A percentile compares a stretch with the other conserved stretches of the same genome.
Conservation (phyloP, 1,284 basidiomycete genomes). For the Ceratobasidium sp. region DNA sequence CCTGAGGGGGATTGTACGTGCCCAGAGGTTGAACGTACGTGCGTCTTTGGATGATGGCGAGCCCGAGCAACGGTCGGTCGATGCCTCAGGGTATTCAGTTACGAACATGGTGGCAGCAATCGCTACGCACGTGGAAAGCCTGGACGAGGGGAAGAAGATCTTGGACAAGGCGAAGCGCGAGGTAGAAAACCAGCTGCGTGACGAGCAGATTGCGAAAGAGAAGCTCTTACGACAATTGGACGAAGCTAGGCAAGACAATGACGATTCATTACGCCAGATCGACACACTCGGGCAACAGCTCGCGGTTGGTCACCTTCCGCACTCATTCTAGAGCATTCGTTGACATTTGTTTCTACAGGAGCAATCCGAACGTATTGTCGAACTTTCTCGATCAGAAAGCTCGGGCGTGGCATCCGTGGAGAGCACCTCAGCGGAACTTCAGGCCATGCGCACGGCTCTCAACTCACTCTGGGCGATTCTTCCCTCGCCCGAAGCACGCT, state of each 20-base stretch:
- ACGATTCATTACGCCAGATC: slow-evolving; percentile 45
- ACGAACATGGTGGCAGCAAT: slow-evolving; percentile 58
- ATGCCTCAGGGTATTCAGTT: slow-evolving; percentile 58
- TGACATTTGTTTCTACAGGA: slow-evolving; percentile 46
- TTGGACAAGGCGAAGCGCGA: slow-evolving; percentile 45
- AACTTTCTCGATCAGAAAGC: slow-evolving; percentile 44
- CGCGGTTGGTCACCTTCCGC: slow-evolving; percentile 55
- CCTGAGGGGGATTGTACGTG: slow-evolving; percentile 63
- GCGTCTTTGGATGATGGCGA: slow-evolving; percentile 61
- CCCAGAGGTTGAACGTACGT: slow-evolving; percentile 54
- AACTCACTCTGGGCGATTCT: slow-evolving; percentile 80
- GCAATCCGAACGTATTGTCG: slow-evolving; percentile 52
- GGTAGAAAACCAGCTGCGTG: slow-evolving; percentile 46
- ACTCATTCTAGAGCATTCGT: slow-evolving; percentile 12
- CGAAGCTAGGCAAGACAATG: slow-evolving; percentile 59
- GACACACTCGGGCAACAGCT: slow-evolving; percentile 59
- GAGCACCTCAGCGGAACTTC: slow-evolving; percentile 61
- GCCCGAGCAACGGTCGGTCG: slow-evolving; percentile 42
- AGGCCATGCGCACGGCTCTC: slow-evolving; percentile 70
- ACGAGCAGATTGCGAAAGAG: slow-evolving; percentile 64
- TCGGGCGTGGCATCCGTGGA: slow-evolving; percentile 18
- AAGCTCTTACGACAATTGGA: slow-evolving; percentile 65
- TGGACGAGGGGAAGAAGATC: slow-evolving; percentile 56
- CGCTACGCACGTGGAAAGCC: slow-evolving; percentile 63
- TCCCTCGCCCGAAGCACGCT: slow-evolving; percentile 80